Base-by-base conservation (phyloP, 2,329 filamentous ascomycete genomes). In the Beauveria scarabaeidicola region DNA sequence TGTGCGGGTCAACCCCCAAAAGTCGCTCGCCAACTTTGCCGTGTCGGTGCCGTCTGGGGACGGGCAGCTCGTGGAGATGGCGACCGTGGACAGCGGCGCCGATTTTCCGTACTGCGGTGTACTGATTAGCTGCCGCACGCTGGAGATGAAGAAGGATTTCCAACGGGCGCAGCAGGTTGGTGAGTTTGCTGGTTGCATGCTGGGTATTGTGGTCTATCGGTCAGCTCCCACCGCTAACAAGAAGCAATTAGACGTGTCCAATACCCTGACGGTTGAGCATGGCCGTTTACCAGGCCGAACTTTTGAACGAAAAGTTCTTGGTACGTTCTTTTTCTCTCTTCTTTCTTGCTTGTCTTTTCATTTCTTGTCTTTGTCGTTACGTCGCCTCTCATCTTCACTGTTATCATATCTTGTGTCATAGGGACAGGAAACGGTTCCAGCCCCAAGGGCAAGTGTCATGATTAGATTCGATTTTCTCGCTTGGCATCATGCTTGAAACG, bases 51-150 rank as follows among this genome's bases (percentile, higher is more conserved):
- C 38, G 23, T 44, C 73, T 80, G 32, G n/a, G 15, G 52, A 27
- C 32, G 41, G 48, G 23, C 25, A 9, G 21, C 29, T 10, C 15
- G 56, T 44, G 17, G 23, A n/a, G 32, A 79, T 89, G 43, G 75
- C 78, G 3, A 77, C 79, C 43, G 67, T 83, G 43, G 66, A 71
- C 1, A 66, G 65, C 0, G 70, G 67, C 5, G 60, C 66, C 3
- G 65, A 64, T n/a, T 97, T 99, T 69, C 91, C 93, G 0, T 99
- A 96, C 72, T 97, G 94, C 68, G 94, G 94, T 43, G 83, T 84
- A 46, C 72, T 84, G 17, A 91, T 99, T 65, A 78, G 96, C 68
- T 89, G 85, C 19, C 75, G 74, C 55, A 91, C 88, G 0, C 76
- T 99, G 29, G 85, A 91, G 62, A 81, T 97, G 52, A 80, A 77